Percentiles rank a stretch among this genome's conserved stretches.
phyloP scores from a whole-genome alignment of 495 filamentous ascomycete species.

The Letharia columbiana region DNA sequence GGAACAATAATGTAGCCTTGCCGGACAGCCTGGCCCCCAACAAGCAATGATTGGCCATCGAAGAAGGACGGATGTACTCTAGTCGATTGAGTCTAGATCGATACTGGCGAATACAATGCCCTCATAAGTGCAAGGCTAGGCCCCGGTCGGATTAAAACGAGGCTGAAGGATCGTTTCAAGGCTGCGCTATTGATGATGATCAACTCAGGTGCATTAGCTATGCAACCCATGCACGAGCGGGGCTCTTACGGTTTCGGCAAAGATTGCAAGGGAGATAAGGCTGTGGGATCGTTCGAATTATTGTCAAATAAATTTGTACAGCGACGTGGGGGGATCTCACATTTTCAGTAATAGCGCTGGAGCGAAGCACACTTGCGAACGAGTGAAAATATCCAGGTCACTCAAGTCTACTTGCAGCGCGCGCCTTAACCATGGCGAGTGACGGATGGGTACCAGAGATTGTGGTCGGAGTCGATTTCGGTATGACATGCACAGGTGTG shows the following conservation, averaged over 20 bases:
- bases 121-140: not conserved
- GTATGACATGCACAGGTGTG: slow-evolving; percentile 54
- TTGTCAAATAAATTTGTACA: not conserved
- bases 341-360: not conserved
- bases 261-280: not conserved
- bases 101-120: not conserved
- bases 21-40: not conserved
- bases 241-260: not conserved
- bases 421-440: not conserved
- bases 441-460: slow-evolving; percentile 39
- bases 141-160: not conserved
- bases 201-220: not conserved
- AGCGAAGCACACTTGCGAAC: too few relatives aligned
- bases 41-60: too few relatives aligned
- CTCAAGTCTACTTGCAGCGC: not conserved
- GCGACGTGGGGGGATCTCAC: not conserved
- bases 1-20: not conserved
- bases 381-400: not conserved
- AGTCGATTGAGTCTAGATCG: not conserved
- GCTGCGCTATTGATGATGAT: not conserved
- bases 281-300: not conserved
- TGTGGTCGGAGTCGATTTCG: slow-evolving; percentile 52
- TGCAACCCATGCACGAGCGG: not conserved
- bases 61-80: not conserved
- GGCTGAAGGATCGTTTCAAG: not conserved